Percentiles rank a stretch among this genome's conserved stretches.
Conservation (phyloP, 345 rosid genomes). For the Trapa incisa region DNA sequence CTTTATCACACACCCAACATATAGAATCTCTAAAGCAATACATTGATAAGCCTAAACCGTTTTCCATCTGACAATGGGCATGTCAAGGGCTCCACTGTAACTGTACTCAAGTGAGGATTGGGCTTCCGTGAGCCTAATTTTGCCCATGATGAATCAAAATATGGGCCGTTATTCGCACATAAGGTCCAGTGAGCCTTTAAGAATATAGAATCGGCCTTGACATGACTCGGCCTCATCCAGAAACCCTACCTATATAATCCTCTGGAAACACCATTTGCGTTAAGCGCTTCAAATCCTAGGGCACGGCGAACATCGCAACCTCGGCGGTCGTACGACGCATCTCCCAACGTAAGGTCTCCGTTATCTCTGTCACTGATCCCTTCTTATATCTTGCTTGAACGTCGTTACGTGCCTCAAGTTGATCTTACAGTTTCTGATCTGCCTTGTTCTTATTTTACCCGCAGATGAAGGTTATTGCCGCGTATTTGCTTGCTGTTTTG, state of each 20-base stretch:
- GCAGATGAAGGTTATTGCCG: constrained; percentile 68
- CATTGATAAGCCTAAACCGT: too few relatives aligned
- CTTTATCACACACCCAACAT: too few relatives aligned
- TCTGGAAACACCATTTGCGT: neutral
- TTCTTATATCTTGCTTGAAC: neutral
- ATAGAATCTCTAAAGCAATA: too few relatives aligned
- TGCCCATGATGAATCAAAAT: too few relatives aligned
- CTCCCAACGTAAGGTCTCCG: neutral
- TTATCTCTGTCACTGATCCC: neutral
- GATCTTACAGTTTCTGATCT: neutral
- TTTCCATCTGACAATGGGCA: too few relatives aligned
- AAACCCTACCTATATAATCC: constrained; percentile 19
- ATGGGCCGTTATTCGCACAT: too few relatives aligned
- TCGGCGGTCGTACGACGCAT: neutral
- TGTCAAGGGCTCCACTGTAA: too few relatives aligned
- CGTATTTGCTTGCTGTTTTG: constrained; percentile 56
- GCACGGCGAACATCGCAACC: neutral
- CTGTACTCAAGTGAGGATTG: too few relatives aligned
- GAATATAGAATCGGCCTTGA: too few relatives aligned
- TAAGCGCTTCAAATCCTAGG: neutral
- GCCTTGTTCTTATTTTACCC: constrained; percentile 1
- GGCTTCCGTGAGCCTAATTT: too few relatives aligned
- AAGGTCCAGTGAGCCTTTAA: too few relatives aligned
- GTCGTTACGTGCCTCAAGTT: neutral
- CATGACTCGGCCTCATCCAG: neutral